A percentile compares a stretch with the other conserved stretches of the same genome.
phyloP scores from a whole-genome alignment of 2,329 filamentous ascomycete species.

The Xylaria sp. region DNA sequence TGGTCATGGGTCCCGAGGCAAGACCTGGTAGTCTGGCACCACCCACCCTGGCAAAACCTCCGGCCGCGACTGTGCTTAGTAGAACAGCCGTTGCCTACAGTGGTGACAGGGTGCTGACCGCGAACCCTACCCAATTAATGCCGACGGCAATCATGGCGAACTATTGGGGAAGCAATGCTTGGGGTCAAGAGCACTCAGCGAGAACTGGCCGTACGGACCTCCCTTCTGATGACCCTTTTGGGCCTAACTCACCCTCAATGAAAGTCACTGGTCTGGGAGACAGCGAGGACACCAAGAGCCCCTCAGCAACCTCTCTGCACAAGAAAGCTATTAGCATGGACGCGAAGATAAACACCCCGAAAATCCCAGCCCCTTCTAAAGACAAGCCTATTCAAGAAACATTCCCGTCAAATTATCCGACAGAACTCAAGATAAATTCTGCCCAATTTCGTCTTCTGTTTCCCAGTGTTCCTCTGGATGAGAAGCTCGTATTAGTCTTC shows the following conservation, averaged over 20 bases:
- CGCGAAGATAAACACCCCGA: conserved; percentile 47
- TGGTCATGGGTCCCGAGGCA: conserved; percentile 57
- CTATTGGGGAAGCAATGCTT: conserved; percentile 90
- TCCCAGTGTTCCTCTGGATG: conserved; percentile 78
- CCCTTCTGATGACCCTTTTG: conserved; percentile 53
- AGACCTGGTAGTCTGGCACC: conserved; percentile 78
- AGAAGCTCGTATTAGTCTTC: conserved; percentile 92
- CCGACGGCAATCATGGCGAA: conserved; percentile 91
- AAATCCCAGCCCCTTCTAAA: conserved; percentile 44
- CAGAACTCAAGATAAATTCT: conserved; percentile 85
- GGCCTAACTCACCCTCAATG: conserved; percentile 51
- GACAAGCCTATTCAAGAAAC: conserved; percentile 59
- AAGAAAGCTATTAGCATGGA: conserved; percentile 60
- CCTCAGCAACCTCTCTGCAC: conserved; percentile 48
- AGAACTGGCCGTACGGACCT: conserved; percentile 41
- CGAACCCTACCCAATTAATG: conserved; percentile 75
- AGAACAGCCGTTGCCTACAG: conserved; percentile 85
- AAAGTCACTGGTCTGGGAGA: conserved; percentile 48
- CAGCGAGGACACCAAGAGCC: conserved; percentile 43
- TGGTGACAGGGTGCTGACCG: conserved; percentile 76
- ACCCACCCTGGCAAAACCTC: conserved; percentile 82
- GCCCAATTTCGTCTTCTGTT: conserved; percentile 94
- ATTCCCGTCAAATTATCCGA: conserved; percentile 81
- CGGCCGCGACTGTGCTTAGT: conserved; percentile 85
- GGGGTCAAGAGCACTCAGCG: conserved; percentile 57